phyloP scores from a whole-genome alignment of 176 grass and related monocot genomes.

The Triticum turgidum region DNA sequence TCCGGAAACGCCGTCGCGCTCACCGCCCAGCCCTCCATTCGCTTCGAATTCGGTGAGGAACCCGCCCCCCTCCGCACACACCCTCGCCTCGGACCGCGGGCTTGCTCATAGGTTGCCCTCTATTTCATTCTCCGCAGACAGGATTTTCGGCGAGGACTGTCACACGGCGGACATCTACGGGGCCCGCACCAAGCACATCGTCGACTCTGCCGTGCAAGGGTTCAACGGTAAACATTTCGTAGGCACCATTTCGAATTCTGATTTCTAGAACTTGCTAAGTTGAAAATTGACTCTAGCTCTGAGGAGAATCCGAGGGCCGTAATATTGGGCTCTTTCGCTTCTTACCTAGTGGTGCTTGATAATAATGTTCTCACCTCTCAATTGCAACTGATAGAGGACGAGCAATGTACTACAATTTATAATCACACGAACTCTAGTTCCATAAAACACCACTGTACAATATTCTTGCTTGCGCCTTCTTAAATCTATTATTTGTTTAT shows the following conservation, averaged over 20 bases:
- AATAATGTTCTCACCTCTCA: not conserved
- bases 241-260: not conserved
- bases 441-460: not conserved
- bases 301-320: not conserved
- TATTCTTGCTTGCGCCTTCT: constrained; percentile 2
- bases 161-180: constrained; percentile 61
- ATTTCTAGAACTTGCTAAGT: not conserved
- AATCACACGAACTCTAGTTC: not conserved
- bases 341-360: not conserved
- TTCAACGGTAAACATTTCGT: constrained; percentile 65
- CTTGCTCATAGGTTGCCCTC: not conserved
- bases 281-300: not conserved
- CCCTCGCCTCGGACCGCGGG: not conserved
- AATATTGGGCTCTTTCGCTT: not conserved
- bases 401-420: not conserved
- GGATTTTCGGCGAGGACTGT: constrained; percentile 72
- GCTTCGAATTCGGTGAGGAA: constrained; percentile 81
- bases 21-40: constrained; percentile 43
- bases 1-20: constrained; percentile 66
- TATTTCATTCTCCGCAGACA: constrained; percentile 35
- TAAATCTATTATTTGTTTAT: not conserved
- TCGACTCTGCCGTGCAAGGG: constrained; percentile 65
- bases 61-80: not conserved
- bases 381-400: not conserved
- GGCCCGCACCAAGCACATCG: constrained; percentile 75